Conservation (phyloP, 2,329 filamentous ascomycete genomes). For the Verruconis gallopava region DNA sequence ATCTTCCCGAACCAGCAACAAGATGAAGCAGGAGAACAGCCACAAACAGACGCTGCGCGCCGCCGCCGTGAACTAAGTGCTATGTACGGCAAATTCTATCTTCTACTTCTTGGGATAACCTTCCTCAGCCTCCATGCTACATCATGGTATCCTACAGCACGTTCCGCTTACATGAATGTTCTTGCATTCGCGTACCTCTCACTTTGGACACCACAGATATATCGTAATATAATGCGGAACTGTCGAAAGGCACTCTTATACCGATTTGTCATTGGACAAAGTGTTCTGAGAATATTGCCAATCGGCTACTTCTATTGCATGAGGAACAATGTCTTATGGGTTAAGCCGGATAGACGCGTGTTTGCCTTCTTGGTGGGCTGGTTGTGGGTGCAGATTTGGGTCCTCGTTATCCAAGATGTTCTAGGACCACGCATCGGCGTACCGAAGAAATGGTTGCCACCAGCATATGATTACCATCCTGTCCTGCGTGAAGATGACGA, state of each 20-base stretch:
- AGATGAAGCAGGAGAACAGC: slow-evolving; percentile 19
- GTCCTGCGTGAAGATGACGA: slow-evolving; percentile 75
- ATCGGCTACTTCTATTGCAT: slow-evolving; percentile 77
- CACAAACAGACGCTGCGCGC: slow-evolving; percentile 14
- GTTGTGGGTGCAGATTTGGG: slow-evolving; percentile 76
- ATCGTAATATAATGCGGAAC: slow-evolving; percentile 80
- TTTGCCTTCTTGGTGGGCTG: slow-evolving; percentile 57
- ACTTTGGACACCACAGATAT: slow-evolving; percentile 85
- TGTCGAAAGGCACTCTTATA: slow-evolving; percentile 83
- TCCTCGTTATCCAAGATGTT: slow-evolving; percentile 70
- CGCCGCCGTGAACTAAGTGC: slow-evolving; percentile 38
- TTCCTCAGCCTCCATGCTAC: slow-evolving; percentile 48
- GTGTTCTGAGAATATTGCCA: slow-evolving; percentile 61
- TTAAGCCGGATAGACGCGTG: slow-evolving; percentile 51
- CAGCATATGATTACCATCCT: slow-evolving; percentile 90
- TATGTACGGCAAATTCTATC: slow-evolving; percentile 50
- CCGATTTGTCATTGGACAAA: slow-evolving; percentile 82
- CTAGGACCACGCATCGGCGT: slow-evolving; percentile 82
- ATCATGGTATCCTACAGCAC: slow-evolving; percentile 40
- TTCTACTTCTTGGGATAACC: slow-evolving; percentile 43
- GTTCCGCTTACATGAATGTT: slow-evolving; percentile 44
- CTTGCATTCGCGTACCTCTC: slow-evolving; percentile 69
- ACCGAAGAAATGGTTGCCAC: slow-evolving; percentile 51
- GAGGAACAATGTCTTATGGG: slow-evolving; percentile 68
- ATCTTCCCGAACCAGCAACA: slow-evolving; percentile 37